Conservation (phyloP, 345 rosid species). For the Citrus glauca region DNA sequence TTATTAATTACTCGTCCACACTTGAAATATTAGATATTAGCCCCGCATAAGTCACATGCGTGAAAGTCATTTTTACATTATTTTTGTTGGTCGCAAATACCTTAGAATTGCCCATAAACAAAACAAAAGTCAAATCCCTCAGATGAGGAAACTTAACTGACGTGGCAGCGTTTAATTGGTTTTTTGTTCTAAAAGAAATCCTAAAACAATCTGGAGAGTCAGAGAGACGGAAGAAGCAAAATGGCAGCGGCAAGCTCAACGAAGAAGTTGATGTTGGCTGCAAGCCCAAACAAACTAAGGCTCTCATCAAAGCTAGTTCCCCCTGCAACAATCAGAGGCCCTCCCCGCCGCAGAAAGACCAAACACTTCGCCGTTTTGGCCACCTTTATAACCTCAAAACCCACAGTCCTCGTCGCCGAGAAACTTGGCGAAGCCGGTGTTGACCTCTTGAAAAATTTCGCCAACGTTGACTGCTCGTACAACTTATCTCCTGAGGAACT, state of each 20-base stretch:
- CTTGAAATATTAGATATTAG: too few relatives aligned
- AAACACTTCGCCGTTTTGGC: constrained; percentile 15
- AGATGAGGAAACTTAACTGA: neutral
- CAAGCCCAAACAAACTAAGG: neutral
- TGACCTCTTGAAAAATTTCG: constrained; percentile 26
- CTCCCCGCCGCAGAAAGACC: neutral
- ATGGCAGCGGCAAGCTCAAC: constrained; percentile 15
- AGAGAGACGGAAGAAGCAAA: neutral
- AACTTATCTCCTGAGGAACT: constrained; percentile 34
- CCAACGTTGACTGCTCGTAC: constrained; percentile 43
- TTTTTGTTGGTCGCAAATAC: too few relatives aligned
- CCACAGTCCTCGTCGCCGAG: constrained; percentile 30
- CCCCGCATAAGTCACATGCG: too few relatives aligned
- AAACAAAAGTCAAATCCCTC: neutral
- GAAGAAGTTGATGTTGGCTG: neutral
- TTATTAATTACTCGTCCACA: too few relatives aligned
- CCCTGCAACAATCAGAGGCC: neutral
- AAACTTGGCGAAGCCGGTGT: constrained; percentile 43
- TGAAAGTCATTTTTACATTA: too few relatives aligned
- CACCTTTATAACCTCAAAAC: constrained; percentile 16
- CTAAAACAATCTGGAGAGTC: neutral
- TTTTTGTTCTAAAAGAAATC: neutral
- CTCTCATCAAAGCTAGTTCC: constrained; percentile 6
- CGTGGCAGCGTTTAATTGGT: neutral
- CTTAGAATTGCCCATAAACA: too few relatives aligned